These are phyloP conservation scores for Periglandula ipomoeae DNA, from an alignment of 2,329 filamentous ascomycete species.

Conservation along the genomic window DNA sequence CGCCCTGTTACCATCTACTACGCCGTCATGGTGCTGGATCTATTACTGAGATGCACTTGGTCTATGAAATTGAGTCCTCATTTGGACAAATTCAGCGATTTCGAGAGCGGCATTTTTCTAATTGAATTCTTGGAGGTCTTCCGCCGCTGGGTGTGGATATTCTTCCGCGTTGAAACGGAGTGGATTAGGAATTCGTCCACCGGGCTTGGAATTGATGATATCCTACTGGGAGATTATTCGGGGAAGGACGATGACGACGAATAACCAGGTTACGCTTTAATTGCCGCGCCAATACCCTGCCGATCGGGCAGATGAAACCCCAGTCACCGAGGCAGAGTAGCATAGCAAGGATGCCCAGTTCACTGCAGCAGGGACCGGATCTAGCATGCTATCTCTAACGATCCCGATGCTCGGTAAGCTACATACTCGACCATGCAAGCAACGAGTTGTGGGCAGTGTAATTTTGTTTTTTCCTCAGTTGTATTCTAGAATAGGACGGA, in stretches of 20 bases:
- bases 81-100: constrained; percentile 74
- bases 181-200: constrained; percentile 55
- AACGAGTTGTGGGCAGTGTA: too few species aligned
- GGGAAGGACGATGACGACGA: constrained; percentile 44
- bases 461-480: too few species aligned
- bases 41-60: constrained; percentile 84
- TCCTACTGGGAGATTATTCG: constrained; percentile 64
- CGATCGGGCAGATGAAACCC: too few species aligned
- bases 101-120: constrained; percentile 81
- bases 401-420: too few species aligned
- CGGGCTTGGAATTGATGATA: constrained; percentile 55
- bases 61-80: constrained; percentile 76
- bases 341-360: background rate
- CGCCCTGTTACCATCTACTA: constrained; percentile 72
- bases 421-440: too few species aligned
- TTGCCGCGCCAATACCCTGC: background rate
- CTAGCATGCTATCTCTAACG: too few species aligned
- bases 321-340: too few species aligned
- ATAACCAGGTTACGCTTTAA: constrained; percentile 8
- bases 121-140: constrained; percentile 82
- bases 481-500: too few species aligned
- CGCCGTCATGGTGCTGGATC: constrained; percentile 65
- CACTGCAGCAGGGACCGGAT: background rate
- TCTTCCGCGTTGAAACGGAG: constrained; percentile 90
- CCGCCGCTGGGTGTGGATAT: constrained; percentile 93